Base-by-base conservation (phyloP, 768 basidiomycete genomes). In the Candolleomyces aberdarensis region DNA sequence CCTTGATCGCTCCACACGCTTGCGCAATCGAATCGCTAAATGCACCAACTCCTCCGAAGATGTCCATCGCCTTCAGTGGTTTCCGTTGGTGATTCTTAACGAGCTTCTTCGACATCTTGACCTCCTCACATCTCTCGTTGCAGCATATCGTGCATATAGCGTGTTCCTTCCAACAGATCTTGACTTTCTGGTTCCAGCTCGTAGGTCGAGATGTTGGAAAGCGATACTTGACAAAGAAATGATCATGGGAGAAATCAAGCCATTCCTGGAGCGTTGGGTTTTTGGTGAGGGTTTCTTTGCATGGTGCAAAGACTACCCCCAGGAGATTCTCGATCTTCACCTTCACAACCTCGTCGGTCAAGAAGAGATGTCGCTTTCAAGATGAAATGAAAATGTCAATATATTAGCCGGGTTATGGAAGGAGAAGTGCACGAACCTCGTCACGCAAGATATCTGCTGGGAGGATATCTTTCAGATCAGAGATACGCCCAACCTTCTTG, bases 1-100 rank as follows among this genome's bases (percentile, higher is more conserved):
- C 66, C 61, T 83, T 78, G 54, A 89, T 63, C 56, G 82, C 84
- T 4, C 76, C 70, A 57, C 81, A 85, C 2, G 80, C 76, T 43
- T 82, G 74, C 15, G 80, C 79, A 72, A 91, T 71, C 0, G 83
- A 88, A 19, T 80, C 69, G 55, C 82, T 82, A 67, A 92, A 88
- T 3, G 88, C 85, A 5, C 89, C 89, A 14, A 78, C 79, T 7
- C 83, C 83, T 14, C 76, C 80, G 63, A 83, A 84, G 3, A 83
- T 62, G 65, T 84, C 83, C 19, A 83, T 65, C 3, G 74, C 73
- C 1, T 67, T 60, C 39, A 79, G 62, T 0, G 73, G 73, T 2
- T 70, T 64, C 8, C 59, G 46, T 17, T 69, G 43, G n/a, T 65
- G 59, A 48, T 73, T 55, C 20, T 59, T 63, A 41, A 74, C 64